Percentiles rank a stretch among this genome's conserved stretches.
phyloP scores from a whole-genome alignment of 768 basidiomycete genomes.

The Lepiota brunneoincarnata region DNA sequence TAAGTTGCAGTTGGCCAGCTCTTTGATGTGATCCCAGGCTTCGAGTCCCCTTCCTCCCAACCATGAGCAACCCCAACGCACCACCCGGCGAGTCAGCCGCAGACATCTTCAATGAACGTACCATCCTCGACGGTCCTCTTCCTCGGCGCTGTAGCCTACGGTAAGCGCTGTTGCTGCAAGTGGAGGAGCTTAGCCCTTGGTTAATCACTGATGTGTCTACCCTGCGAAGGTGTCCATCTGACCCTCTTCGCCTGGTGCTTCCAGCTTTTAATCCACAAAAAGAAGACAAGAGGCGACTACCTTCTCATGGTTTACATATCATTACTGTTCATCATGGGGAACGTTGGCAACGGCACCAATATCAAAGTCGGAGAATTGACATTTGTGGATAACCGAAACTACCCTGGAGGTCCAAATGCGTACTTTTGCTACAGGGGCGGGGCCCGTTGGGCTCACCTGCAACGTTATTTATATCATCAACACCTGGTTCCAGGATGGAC shows the following conservation, averaged over 20 bases:
- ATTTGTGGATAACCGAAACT: conserved; percentile 20
- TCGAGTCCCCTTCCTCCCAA: neutral
- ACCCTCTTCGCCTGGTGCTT: conserved; percentile 15
- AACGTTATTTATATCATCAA: conserved; percentile 15
- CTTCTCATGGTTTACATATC: conserved; percentile 16
- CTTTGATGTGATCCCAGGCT: neutral
- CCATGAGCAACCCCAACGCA: conserved; percentile 9
- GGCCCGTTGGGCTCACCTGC: conserved; percentile 13
- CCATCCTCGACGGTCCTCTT: conserved; percentile 20
- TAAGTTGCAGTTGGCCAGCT: neutral
- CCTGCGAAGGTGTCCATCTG: conserved; percentile 10
- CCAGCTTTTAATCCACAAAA: conserved; percentile 2
- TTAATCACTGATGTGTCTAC: neutral
- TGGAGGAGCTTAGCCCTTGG: too few species aligned
- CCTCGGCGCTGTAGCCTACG: conserved; percentile 20
- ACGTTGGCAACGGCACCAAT: conserved; percentile 15
- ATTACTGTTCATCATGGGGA: conserved; percentile 20
- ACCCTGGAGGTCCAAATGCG: conserved; percentile 15
- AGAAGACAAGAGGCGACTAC: neutral
- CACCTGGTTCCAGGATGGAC: conserved; percentile 19
- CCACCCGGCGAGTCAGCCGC: conserved; percentile 7
- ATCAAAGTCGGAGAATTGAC: conserved; percentile 18
- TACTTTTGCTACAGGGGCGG: conserved; percentile 10
- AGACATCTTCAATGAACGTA: conserved; percentile 18
- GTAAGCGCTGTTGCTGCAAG: conserved; percentile 3